Evolutionary conservation across 768 basidiomycete species (phyloP).

Genomic region (Leccinum subgranulosum): DNA sequence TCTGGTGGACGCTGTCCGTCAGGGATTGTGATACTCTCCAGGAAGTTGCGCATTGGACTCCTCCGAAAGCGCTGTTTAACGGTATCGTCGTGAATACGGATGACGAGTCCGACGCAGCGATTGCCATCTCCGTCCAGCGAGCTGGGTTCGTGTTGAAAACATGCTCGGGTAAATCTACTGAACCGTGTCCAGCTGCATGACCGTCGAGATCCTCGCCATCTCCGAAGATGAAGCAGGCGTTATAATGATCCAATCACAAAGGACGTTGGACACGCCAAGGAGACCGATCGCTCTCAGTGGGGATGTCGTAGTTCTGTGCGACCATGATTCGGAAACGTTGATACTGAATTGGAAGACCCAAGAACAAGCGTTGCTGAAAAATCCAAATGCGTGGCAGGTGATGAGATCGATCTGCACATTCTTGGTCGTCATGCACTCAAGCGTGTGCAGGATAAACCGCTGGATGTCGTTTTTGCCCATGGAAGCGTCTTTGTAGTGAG

Average conservation of each 20-base stretch:
- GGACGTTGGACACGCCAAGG: conserved; percentile 38
- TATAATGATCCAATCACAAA: conserved; percentile 30
- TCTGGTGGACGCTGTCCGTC: conserved; percentile 57
- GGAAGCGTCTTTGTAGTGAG: conserved; percentile 54
- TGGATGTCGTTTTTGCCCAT: conserved; percentile 49
- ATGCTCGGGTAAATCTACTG: conserved; percentile 3
- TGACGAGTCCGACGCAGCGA: conserved; percentile 38
- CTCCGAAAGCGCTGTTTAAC: conserved; percentile 49
- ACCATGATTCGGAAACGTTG: conserved; percentile 48
- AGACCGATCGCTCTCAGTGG: conserved; percentile 49
- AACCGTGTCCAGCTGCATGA: conserved; percentile 17
- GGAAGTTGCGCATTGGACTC: conserved; percentile 48
- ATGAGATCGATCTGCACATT: conserved; percentile 8
- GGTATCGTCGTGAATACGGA: conserved; percentile 51
- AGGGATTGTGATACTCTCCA: conserved; percentile 43
- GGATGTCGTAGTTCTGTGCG: conserved; percentile 51
- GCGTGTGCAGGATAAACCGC: conserved; percentile 42
- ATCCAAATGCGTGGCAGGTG: conserved; percentile 33
- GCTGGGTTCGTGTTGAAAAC: conserved; percentile 40
- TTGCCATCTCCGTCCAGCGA: conserved; percentile 50
- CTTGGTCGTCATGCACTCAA: conserved; percentile 8
- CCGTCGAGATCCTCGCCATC: conserved; percentile 31
- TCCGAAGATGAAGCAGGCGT: conserved; percentile 1
- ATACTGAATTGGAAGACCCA: conserved; percentile 54
- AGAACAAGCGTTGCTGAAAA: conserved; percentile 45